phyloP scores from a whole-genome alignment of 176 grass and related monocot species.

The Aechmea fasciata region DNA sequence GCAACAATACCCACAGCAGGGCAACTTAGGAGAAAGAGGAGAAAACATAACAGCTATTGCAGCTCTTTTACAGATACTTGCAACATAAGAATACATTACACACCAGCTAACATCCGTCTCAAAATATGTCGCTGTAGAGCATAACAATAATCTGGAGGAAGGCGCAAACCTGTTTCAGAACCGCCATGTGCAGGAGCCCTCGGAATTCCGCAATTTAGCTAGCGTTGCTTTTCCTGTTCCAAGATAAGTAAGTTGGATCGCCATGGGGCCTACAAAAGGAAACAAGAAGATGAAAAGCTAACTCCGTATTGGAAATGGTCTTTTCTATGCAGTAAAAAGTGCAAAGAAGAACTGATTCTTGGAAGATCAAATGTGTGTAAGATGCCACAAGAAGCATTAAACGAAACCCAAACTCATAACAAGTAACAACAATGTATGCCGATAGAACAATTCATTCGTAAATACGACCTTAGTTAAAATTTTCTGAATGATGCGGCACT shows the following conservation, averaged over 20 bases:
- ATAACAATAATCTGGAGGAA: background rate
- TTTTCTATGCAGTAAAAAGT: background rate
- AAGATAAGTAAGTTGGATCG: constrained; percentile 35
- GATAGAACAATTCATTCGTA: too few relatives aligned
- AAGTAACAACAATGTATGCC: too few relatives aligned
- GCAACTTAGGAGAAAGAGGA: too few relatives aligned
- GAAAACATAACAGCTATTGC: too few relatives aligned
- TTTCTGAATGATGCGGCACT: background rate
- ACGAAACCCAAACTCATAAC: too few relatives aligned
- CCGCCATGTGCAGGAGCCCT: background rate
- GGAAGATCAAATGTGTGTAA: background rate
- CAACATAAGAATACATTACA: too few relatives aligned
- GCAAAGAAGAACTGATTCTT: background rate
- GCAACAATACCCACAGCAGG: too few relatives aligned
- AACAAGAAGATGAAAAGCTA: background rate
- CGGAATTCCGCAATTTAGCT: constrained; percentile 16
- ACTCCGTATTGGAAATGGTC: too few relatives aligned
- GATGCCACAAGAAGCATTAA: too few relatives aligned
- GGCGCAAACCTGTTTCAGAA: background rate
- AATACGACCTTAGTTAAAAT: background rate
- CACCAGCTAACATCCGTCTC: too few relatives aligned
- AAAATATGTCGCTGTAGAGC: background rate
- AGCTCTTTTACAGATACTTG: too few relatives aligned
- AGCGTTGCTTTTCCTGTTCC: constrained; percentile 41
- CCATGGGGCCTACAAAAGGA: constrained; percentile 55